Base-by-base conservation (phyloP, 192 early-diverging fungal genomes). In the Powellomyces hirtus region DNA sequence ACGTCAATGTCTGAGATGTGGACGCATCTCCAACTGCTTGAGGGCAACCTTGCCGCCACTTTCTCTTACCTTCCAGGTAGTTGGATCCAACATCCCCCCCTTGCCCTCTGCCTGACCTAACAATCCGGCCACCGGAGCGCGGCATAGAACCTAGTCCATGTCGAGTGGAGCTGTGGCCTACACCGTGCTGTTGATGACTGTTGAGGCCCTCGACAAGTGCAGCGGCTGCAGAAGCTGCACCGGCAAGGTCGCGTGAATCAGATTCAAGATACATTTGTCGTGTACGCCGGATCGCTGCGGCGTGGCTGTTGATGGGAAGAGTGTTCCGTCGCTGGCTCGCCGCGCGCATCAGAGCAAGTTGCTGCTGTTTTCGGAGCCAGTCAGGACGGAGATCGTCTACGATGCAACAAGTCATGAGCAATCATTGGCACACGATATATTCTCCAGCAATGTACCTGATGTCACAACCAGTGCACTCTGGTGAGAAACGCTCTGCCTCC, bases 331-430 rank as follows among this genome's bases (percentile, higher is more conserved):
- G 71, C 53, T 72, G 71, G 14, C 59, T 59, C 30, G 55, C 51
- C 7, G 71, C 68, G 22, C 68, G 67, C 31, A 52, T 38, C 4
- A 79, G 68, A n/a, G 73, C 77, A 13, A 59, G 73, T 56, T 68
- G 80, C 59, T 70, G 83, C 56, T 79, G 80, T 29, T 71, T 73
- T 62, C 53, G 76, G 45, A 78, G 76, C 88, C 88, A 89, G 66
- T 89, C 83, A 14, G 90, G 90, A 53, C 90, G 80, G 38, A 91
- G 69, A 63, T 89, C 84, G 63, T 91, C 90, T 90, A 63, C 26
- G 45, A 31, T 35, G 30, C 59, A 6, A 11, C 7, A 68, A 13
- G 40, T 18, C 3, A 62, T 46, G 24, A 16, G 20, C 8, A 38
- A 24, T 29, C 40, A 3, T 2, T 38, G 57, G 27, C n/a, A 10